A percentile compares a stretch with the other conserved stretches of the same genome.
These are phyloP conservation scores for Plasmodium malariae DNA, from an alignment of 169 alveolate species.

Conservation along the genomic window DNA sequence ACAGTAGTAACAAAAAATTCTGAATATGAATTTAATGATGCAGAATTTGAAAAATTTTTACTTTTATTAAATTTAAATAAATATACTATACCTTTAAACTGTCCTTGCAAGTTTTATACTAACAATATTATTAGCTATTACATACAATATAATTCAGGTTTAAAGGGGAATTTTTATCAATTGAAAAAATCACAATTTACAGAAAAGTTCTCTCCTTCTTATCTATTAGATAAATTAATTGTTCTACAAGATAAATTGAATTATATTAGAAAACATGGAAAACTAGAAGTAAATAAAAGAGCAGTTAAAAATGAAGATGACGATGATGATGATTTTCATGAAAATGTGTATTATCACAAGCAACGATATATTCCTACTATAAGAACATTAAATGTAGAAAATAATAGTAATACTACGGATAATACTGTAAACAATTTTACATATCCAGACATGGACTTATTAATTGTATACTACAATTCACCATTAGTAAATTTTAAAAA, in stretches of 20 bases:
- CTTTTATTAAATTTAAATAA: conserved; percentile 27
- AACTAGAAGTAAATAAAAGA: background rate
- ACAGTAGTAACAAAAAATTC: background rate
- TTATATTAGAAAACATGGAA: conserved; percentile 32
- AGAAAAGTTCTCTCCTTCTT: conserved; percentile 6
- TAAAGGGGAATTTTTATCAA: conserved; percentile 20
- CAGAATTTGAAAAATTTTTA: conserved; percentile 15
- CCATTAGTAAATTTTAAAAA: conserved; percentile 20
- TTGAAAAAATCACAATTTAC: background rate
- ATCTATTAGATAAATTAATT: conserved; percentile 4
- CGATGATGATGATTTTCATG: background rate
- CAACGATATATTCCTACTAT: background rate
- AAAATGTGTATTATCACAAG: conserved; percentile 38
- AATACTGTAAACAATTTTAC: background rate
- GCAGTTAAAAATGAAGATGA: background rate
- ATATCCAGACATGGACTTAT: conserved; percentile 9
- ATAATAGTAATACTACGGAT: background rate
- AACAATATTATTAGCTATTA: conserved; percentile 20
- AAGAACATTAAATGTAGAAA: background rate
- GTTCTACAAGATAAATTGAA: conserved; percentile 28
- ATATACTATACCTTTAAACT: conserved; percentile 41
- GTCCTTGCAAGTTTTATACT: conserved; percentile 51
- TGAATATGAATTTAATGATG: background rate
- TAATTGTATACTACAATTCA: conserved; percentile 26
- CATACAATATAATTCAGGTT: conserved; percentile 1